A percentile compares a stretch with the other conserved stretches of the same genome.
phyloP scores from a whole-genome alignment of 768 basidiomycete genomes.

The Heimioporus sp. region DNA sequence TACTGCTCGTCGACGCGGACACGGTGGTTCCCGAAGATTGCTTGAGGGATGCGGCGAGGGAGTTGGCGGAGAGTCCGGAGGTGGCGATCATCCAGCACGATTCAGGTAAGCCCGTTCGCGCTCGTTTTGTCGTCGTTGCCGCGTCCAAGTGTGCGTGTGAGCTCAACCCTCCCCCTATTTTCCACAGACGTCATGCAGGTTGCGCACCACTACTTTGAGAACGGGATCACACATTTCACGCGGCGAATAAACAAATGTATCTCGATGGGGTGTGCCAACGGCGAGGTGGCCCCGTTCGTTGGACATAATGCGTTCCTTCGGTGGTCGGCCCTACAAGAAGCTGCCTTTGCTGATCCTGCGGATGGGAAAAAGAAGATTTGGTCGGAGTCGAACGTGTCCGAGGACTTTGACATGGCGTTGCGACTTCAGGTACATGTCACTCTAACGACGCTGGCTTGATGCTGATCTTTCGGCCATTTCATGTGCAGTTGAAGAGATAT shows the following conservation, averaged over 20 bases:
- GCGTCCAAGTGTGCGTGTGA: too few species aligned
- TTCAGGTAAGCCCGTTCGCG: conserved; percentile 43
- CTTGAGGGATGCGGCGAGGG: conserved; percentile 85
- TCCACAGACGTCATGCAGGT: conserved; percentile 82
- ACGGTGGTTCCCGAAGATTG: conserved; percentile 91
- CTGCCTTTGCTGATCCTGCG: conserved; percentile 59
- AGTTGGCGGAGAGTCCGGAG: conserved; percentile 55
- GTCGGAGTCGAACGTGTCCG: conserved; percentile 66
- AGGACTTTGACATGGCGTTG: conserved; percentile 70
- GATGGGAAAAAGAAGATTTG: conserved; percentile 67
- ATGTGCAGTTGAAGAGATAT: conserved; percentile 19
- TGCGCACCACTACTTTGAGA: conserved; percentile 87
- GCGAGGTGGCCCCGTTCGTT: conserved; percentile 76
- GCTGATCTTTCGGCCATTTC: conserved; percentile 21
- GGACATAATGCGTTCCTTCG: conserved; percentile 89
- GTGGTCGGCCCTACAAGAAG: conserved; percentile 88
- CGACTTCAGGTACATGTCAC: conserved; percentile 43
- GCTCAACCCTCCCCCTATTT: conserved; percentile 24
- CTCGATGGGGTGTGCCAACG: conserved; percentile 75
- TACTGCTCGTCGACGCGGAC: conserved; percentile 85
- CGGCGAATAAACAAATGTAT: conserved; percentile 83
- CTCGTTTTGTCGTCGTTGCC: too few species aligned
- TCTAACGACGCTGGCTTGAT: too few species aligned
- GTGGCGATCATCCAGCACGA: conserved; percentile 92
- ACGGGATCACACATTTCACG: conserved; percentile 88